Evolutionary conservation across 148 eudicot genomes (phyloP), one percentile per base, ranked within the genome.

Genomic region (Simmondsia chinensis): DNA sequence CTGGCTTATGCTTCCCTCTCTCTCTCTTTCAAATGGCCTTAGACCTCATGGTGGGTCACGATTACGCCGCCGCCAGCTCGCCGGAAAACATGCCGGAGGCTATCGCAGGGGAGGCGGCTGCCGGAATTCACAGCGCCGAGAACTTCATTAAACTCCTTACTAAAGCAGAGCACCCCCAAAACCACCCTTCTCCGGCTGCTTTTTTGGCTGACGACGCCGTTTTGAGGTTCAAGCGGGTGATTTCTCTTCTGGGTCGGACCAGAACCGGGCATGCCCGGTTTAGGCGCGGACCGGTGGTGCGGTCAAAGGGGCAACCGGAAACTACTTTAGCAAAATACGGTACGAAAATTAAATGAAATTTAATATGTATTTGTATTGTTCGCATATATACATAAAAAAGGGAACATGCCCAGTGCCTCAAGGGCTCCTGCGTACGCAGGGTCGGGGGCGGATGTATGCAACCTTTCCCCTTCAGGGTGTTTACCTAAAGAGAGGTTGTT

Each of bases 241-340:
- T 89, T n/a, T 75, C 93, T 4, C 78, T 89, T 0, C 69, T 89
- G 20, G 82, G 73, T 33, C 82, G 73, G 25, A 43, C 80, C 26
- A 30, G 82, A 13, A 76, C 85, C 7, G 97, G 97, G 5, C 97
- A 89, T 35, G 97, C 97, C 34, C 68, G 97, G 18, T 89, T 89
- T 63, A 64, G 97, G 4, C 58, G 70, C 7, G 73, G 26, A 0
- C 68, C 73, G 8, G 31, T 28, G 13, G 63, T n/a, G n/a, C n/a
- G n/a, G n/a, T n/a, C n/a, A n/a, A n/a, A n/a, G n/a, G n/a, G n/a
- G n/a, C n/a, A n/a, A n/a, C n/a, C n/a, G n/a, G n/a, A n/a, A n/a
- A n/a, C n/a, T n/a, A n/a, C n/a, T n/a, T n/a, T n/a, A n/a, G n/a
- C n/a, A n/a, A n/a, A n/a, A n/a, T n/a, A n/a, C n/a, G n/a, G n/a